Evolutionary conservation across 192 early-diverging fungal genomes (phyloP).

Genomic region (Coemansia sp.): DNA sequence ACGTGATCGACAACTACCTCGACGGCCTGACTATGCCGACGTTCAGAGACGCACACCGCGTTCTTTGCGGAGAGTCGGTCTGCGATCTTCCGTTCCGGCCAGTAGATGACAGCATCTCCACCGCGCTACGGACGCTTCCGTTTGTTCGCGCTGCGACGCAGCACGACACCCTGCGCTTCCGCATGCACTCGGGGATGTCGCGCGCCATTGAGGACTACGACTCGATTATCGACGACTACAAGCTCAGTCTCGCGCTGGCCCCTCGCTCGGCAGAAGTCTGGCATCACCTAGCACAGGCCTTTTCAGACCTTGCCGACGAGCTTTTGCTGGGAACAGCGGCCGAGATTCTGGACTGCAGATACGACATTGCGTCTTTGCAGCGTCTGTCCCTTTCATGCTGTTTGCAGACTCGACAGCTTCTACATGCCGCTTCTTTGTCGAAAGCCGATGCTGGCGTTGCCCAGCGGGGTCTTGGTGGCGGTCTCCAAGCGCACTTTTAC

Average conservation of each 20-base stretch:
- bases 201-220: conserved; percentile 51
- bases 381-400: conserved; percentile 39
- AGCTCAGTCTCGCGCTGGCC: conserved; percentile 37
- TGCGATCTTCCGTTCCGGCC: conserved; percentile 9
- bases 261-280: conserved; percentile 37
- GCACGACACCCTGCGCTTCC: conserved; percentile 37
- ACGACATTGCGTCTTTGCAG: conserved; percentile 42
- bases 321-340: conserved; percentile 43
- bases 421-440: conserved; percentile 1
- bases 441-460: not conserved
- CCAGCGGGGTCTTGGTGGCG: not conserved
- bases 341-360: conserved; percentile 29
- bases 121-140: conserved; percentile 26
- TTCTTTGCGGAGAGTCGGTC: conserved; percentile 5
- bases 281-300: conserved; percentile 39
- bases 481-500: conserved; percentile 19
- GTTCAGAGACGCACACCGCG: conserved; percentile 29
- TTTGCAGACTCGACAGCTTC: conserved; percentile 32
- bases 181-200: conserved; percentile 44
- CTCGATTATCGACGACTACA: conserved; percentile 49
- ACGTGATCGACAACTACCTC: conserved; percentile 42
- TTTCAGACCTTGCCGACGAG: conserved; percentile 47
- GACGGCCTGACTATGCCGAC: conserved; percentile 48
- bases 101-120: not conserved
- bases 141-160: conserved; percentile 48